Evolutionary conservation across 75 land plant genomes (phyloP).

Genomic region (Chamaecyparis obtusa): DNA sequence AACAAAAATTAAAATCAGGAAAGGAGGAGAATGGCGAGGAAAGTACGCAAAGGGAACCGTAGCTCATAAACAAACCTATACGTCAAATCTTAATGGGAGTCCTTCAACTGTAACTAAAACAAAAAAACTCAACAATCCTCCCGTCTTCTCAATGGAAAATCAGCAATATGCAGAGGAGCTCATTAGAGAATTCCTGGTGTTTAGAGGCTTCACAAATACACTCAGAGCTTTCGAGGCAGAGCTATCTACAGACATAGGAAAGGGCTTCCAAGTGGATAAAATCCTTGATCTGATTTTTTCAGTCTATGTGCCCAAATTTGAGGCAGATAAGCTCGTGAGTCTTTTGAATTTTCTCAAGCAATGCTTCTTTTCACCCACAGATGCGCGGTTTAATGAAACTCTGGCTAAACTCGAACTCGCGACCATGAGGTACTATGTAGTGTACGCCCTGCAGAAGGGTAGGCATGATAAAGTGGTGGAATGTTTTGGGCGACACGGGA

Average conservation of each 20-base stretch:
- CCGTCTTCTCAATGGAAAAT: constrained; percentile 48
- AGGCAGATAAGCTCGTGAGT: constrained; percentile 66
- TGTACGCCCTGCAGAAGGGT: constrained; percentile 72
- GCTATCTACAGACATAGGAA: constrained; percentile 69
- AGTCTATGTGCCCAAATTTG: constrained; percentile 72
- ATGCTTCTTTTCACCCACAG: constrained; percentile 61
- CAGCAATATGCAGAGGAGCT: constrained; percentile 86
- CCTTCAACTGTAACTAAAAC: not conserved
- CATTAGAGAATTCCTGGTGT: constrained; percentile 82
- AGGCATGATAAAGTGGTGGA: constrained; percentile 77
- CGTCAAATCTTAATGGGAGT: not conserved
- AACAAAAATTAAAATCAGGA: too few species aligned
- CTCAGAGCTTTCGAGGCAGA: constrained; percentile 72
- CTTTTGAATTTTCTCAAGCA: constrained; percentile 67
- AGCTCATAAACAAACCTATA: too few species aligned
- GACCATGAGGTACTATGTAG: constrained; percentile 63
- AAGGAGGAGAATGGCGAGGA: too few species aligned
- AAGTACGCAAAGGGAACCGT: too few species aligned
- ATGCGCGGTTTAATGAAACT: constrained; percentile 32
- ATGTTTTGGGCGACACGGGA: constrained; percentile 69
- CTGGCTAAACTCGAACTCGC: constrained; percentile 75
- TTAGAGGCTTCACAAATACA: constrained; percentile 83
- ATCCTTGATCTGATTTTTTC: constrained; percentile 75
- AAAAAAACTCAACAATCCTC: not conserved
- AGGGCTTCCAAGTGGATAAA: constrained; percentile 82